Evolutionary conservation across 2,329 filamentous ascomycete genomes (phyloP), one percentile per base, ranked within the genome.

Genomic region (Bisporella sp.): DNA sequence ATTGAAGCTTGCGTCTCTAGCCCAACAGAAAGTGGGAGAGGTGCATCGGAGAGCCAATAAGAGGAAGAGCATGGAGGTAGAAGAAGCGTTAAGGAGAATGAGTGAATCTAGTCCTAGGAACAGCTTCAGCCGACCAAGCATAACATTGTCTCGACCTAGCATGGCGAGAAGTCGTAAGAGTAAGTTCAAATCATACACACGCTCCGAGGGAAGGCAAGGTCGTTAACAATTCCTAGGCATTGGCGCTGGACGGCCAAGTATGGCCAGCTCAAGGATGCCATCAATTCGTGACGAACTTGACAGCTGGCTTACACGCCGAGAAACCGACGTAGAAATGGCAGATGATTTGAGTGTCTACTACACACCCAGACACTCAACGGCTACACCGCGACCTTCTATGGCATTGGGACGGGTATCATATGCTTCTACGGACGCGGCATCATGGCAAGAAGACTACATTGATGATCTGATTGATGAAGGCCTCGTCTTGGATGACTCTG

Each of bases 1-100:
- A 4, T 73, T 97, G 8, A 87, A 82, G 62, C 74, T 88, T 58
- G 82, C 88, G 1, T 71, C 77, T 9, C 69, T 96, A 32, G 92
- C 92, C 0, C 79, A 81, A 53, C 81, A 91, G 64, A 95, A 93
- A 62, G 86, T 85, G 2, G 70, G 68, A 1, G 78, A 84, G 54
- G 73, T 82, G 4, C 45, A 51, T 57, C 71, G 73, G 35, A 72
- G 75, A 30, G 77, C 74, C 1, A 82, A 72, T 58, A 73, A 72
- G 53, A 82, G 89, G 5, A 74, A 78, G 61, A 84, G 79, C 48
- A 71, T 75, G 5, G 80, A 84, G 28, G 61, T 79, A 1, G 81
- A 84, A 56, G 75, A 73, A 31, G 77, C 81, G 52, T 64, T 79
- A 50, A 65, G 76, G 35, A 71, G 79, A 31, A 75, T 73, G 52